Base-by-base conservation (phyloP, 176 grass and related monocot species). In the Eleusine coracana region DNA sequence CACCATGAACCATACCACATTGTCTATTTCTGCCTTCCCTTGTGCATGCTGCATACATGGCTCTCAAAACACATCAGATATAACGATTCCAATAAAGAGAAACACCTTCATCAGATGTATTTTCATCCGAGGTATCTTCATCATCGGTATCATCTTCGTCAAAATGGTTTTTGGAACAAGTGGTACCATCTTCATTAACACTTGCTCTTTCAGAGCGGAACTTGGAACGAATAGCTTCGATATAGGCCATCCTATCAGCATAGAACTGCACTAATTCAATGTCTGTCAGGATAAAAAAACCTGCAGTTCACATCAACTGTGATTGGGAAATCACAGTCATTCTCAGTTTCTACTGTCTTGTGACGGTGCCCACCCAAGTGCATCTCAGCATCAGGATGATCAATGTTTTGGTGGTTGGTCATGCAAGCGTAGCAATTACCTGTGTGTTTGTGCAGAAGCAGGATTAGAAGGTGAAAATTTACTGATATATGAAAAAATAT, bases 251-350 rank as follows among this genome's bases (percentile, higher is more conserved):
- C 10, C 0, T 7, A 75, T 75, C 72, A 55, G 74, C 74, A 77
- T 31, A 46, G 18, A 36, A 48, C 74, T 70, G 55, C 28, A 71
- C 18, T 23, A 85, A 23, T 7, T 70, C 83, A 70, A 70, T 78
- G 40, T 85, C 65, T 61, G 65, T 78, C 52, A 70, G 83, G 74
- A 71, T 85, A 27, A 4, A 78, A 77, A 85, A 68, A 85, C 21
- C 74, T 77, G 40, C 9, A 85, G 74, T 85, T 14, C 12, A 70
- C 40, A 18, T 62, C 52, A 70, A 75, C 8, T 18, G 13, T 48
- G 3, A 17, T 58, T 15, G 15, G 36, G 37, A n/a, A 84, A 76
- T 58, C 73, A 66, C 1, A 4, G 34, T 42, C 28, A 10, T 51
- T 20, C 52, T 40, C 55, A 25, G 20, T 60, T 39, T 61, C 74